Percentiles rank a stretch among this genome's conserved stretches.
phyloP scores from a whole-genome alignment of 768 basidiomycete species.

The Amanita molliuscula region DNA sequence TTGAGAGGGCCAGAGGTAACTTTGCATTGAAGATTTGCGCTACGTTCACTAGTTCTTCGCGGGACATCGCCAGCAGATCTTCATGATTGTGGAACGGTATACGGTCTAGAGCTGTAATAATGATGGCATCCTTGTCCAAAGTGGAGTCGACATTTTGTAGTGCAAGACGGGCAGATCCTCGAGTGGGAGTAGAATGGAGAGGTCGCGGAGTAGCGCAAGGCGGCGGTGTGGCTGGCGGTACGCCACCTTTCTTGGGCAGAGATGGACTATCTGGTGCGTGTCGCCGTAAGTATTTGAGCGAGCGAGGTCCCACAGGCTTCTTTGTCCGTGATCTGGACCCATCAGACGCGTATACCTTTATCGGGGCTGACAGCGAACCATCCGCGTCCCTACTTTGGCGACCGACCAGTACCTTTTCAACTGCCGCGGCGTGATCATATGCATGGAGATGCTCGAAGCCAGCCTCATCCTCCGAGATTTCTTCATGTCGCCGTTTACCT shows the following conservation, averaged over 20 bases:
- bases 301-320: conserved; percentile 3
- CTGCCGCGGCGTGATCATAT: background rate
- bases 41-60: conserved; percentile 38
- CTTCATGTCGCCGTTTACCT: conserved; percentile 18
- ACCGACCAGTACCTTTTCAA: background rate
- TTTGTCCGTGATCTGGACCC: background rate
- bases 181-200: background rate
- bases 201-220: conserved; percentile 5
- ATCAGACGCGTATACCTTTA: background rate
- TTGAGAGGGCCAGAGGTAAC: conserved; percentile 41
- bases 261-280: background rate
- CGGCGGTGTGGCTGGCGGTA: background rate
- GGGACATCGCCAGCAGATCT: conserved; percentile 57
- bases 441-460: conserved; percentile 5
- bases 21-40: conserved; percentile 45
- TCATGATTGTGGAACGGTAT: conserved; percentile 69
- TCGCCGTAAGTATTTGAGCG: background rate
- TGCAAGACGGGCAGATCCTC: conserved; percentile 31
- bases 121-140: conserved; percentile 38
- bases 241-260: background rate
- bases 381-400: background rate
- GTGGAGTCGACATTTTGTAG: conserved; percentile 50
- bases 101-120: conserved; percentile 49
- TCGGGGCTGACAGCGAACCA: background rate
- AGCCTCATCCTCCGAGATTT: conserved; percentile 7